Percentiles rank a stretch among this genome's conserved stretches.
phyloP scores from a whole-genome alignment of 1,284 basidiomycete genomes.

The Ustilago trichophora region DNA sequence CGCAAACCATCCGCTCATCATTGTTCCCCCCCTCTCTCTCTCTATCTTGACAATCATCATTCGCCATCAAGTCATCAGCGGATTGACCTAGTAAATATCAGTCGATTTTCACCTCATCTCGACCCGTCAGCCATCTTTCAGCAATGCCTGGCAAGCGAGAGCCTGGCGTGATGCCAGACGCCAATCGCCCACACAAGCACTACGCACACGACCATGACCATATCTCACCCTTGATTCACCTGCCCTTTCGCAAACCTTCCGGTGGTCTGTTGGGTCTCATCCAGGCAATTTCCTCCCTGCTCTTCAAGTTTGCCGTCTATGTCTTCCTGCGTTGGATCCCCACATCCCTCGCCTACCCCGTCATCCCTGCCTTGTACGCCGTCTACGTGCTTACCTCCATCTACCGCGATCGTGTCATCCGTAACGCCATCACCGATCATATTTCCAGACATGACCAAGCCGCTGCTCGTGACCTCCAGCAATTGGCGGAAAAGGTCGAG shows the following conservation, averaged over 20 bases:
- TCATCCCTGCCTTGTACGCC: constrained; percentile 49
- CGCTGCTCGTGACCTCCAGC: constrained; percentile 38
- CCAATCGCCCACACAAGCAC: not conserved
- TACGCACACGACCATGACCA: not conserved
- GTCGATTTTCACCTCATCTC: too few relatives aligned
- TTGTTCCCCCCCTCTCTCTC: too few relatives aligned
- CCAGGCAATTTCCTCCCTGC: constrained; percentile 43
- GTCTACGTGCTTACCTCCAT: constrained; percentile 45
- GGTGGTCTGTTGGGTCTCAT: constrained; percentile 38
- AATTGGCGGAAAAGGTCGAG: constrained; percentile 43
- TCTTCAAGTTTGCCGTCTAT: constrained; percentile 56
- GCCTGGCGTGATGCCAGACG: constrained; percentile 39
- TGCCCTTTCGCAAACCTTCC: constrained; percentile 28
- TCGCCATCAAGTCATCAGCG: too few relatives aligned
- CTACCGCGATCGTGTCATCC: constrained; percentile 40
- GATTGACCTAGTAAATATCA: too few relatives aligned
- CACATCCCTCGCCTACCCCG: constrained; percentile 35
- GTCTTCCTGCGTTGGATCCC: constrained; percentile 62
- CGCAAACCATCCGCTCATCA: too few relatives aligned
- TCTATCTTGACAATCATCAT: not conserved
- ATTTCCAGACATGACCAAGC: constrained; percentile 5
- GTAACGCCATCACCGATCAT: constrained; percentile 26
- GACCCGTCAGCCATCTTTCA: not conserved
- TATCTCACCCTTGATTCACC: constrained; percentile 1
- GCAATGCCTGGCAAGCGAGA: constrained; percentile 33